Base-by-base conservation (phyloP, 805 yeast species). In the Pichia paraexigua region DNA sequence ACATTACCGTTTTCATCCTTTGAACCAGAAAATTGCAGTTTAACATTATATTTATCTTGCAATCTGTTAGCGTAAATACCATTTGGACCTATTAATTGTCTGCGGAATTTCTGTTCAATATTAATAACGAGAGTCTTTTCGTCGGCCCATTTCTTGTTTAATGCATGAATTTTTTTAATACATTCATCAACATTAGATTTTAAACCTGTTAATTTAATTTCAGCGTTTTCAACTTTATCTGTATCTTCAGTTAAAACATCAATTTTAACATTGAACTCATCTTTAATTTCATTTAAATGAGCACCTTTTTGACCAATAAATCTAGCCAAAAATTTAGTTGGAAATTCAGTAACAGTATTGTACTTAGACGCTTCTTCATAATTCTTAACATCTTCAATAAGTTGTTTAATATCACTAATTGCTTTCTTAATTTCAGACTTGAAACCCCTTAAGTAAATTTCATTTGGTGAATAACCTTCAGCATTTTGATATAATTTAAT, bases 261-360 rank as follows among this genome's bases (percentile, higher is more conserved):
- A 55, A 94, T 76, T 58, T 77, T 78, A 58, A 87, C 88, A 46
- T 83, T 88, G 60, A 74, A 88, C 61, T 86, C 85, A 11, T 85
- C 87, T 56, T 85, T 77, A 54, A 89, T 66, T 47, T 78, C 72
- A 58, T 79, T 78, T 63, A 94, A 70, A 63, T 82, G 80, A 43
- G 87, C 71, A 51, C 99, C 99, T 54, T 80, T 86, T 64, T 85
- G 86, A 58, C 99, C 99, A 67, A 94, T 89, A 49, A 95, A 74
- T 69, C 94, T 82, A 28, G 94, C 77, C 53, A 92, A 71, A 46
- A 81, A 78, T 48, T 74, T 70, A 2, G 81, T 68, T 55, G 97
- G 95, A 63, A 89, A 82, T 30, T 72, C 74, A 49, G 84, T 68
- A 20, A 78, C 70, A 18, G 76, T 64, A 52, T 63, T 60, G 67